phyloP scores from a whole-genome alignment of 2,329 filamentous ascomycete genomes.

The Drechslera avenae region DNA sequence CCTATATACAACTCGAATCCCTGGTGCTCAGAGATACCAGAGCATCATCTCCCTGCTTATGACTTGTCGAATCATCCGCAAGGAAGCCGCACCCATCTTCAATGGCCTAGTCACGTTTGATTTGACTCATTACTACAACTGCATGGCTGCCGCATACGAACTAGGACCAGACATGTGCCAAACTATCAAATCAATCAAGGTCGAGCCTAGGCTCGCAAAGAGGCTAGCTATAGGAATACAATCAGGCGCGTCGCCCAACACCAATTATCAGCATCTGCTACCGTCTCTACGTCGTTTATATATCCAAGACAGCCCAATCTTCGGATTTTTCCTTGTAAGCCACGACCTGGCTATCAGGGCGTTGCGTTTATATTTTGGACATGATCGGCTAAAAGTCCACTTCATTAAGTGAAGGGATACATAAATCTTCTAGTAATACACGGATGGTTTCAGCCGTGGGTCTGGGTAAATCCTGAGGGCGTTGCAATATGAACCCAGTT shows the following conservation, averaged over 20 bases:
- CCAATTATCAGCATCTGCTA: slow-evolving; percentile 3
- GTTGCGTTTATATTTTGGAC: slow-evolving; percentile 4
- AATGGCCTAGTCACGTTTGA: slow-evolving; percentile 8
- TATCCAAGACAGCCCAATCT: not conserved
- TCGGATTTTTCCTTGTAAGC: slow-evolving; percentile 3
- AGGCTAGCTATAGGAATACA: not conserved
- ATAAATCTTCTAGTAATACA: too few species aligned
- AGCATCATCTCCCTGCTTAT: not conserved
- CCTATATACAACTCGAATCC: not conserved
- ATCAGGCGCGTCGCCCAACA: not conserved
- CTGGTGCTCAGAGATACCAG: slow-evolving; percentile 1
- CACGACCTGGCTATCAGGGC: slow-evolving; percentile 6
- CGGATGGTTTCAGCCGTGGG: too few species aligned
- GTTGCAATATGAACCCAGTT: too few species aligned
- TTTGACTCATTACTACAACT: slow-evolving; percentile 3
- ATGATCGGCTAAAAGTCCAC: not conserved
- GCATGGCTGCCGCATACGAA: slow-evolving; percentile 7
- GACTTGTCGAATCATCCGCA: slow-evolving; percentile 1
- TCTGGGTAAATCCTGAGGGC: too few species aligned
- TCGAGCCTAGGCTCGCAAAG: slow-evolving; percentile 3
- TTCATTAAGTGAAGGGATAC: not conserved
- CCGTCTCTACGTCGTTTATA: slow-evolving; percentile 7
- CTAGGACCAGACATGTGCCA: slow-evolving; percentile 3
- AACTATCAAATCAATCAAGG: not conserved
- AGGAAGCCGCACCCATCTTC: slow-evolving; percentile 5